Evolutionary conservation across 2,329 filamentous ascomycete genomes (phyloP).

Genomic region (Aureobasidium sp.): DNA sequence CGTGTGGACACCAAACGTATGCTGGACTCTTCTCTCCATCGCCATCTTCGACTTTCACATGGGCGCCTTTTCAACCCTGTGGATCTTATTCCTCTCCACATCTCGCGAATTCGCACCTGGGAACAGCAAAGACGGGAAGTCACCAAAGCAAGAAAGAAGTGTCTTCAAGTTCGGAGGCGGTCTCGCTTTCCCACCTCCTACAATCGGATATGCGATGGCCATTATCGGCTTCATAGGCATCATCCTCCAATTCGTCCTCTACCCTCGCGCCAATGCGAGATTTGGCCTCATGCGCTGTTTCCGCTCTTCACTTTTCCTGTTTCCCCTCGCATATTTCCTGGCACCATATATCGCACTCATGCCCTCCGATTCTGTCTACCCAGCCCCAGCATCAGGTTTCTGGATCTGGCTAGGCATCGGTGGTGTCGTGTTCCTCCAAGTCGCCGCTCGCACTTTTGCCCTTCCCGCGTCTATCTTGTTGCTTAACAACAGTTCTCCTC

Average conservation of each 20-base stretch:
- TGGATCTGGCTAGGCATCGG: conserved; percentile 72
- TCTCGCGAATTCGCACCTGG: conserved; percentile 58
- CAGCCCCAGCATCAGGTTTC: conserved; percentile 59
- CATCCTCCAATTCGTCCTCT: conserved; percentile 74
- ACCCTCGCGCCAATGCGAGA: conserved; percentile 70
- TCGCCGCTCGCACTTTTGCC: conserved; percentile 76
- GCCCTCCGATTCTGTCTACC: conserved; percentile 56
- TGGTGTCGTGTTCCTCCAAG: conserved; percentile 72
- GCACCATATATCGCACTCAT: conserved; percentile 77
- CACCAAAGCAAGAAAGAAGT: conserved; percentile 31
- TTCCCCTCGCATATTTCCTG: conserved; percentile 74
- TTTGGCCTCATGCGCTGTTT: conserved; percentile 76
- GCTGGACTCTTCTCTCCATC: conserved; percentile 67
- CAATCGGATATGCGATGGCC: conserved; percentile 82
- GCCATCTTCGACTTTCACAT: conserved; percentile 79
- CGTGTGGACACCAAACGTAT: conserved; percentile 60
- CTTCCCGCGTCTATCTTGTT: conserved; percentile 64
- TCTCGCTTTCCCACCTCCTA: conserved; percentile 74
- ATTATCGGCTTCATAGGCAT: conserved; percentile 83
- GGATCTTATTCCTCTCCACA: conserved; percentile 80
- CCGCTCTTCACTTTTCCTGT: conserved; percentile 73
- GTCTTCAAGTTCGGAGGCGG: conserved; percentile 75
- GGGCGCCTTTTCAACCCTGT: conserved; percentile 78
- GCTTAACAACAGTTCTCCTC: conserved; percentile 64
- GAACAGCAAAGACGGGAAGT: conserved; percentile 33